Base-by-base conservation (phyloP, 2,329 filamentous ascomycete genomes). In the Ceratocystis colombiana region DNA sequence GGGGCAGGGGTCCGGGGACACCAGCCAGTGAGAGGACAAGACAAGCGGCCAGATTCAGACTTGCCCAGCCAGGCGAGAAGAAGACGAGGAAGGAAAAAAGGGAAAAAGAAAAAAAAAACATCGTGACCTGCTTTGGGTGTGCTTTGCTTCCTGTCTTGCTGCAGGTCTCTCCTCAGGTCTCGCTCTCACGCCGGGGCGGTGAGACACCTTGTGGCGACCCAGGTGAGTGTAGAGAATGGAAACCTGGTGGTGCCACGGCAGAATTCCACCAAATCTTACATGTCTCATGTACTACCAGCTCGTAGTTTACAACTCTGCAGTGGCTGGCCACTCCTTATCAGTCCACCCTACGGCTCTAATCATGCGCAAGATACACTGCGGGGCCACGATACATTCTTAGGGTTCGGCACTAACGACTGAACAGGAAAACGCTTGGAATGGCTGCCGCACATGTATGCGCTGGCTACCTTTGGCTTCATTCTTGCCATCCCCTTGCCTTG, bases 171-270 rank as follows among this genome's bases (percentile, higher is more conserved):
- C 22, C 17, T 12, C 28, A 22, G 12, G 17, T 57, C 53, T 57
- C 25, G 17, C 53, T n/a, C 53, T 28, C 53, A 57, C 53, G 2
- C 22, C 53, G n/a, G 53, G 33, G 28, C 25, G 10, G 28, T 33
- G 17, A 59, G 53, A 59, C 53, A 59, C 53, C 53, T 59, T 59
- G 53, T 59, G 53, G 53, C 53, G n/a, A 33, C 8, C 53, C 25
- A 50, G 46, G 48, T 17, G 20, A 53, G 48, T 37, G 46, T 50
- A 17, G 53, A 30, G 25, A 59, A 59, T 59, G 53, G 53, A 59
- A 59, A 30, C 53, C 53, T 17, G 3, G 10, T 28, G 20, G 48
- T 53, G 48, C 48, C 20, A 53, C 48, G 20, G 8, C 48, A 53
- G 48, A 53, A 25, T 25, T 28, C 48, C 48, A 12, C 48, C 48